Evolutionary conservation across 2,329 filamentous ascomycete genomes (phyloP), one percentile per base, ranked within the genome.

Genomic region (Rasamsonia emersonii): DNA sequence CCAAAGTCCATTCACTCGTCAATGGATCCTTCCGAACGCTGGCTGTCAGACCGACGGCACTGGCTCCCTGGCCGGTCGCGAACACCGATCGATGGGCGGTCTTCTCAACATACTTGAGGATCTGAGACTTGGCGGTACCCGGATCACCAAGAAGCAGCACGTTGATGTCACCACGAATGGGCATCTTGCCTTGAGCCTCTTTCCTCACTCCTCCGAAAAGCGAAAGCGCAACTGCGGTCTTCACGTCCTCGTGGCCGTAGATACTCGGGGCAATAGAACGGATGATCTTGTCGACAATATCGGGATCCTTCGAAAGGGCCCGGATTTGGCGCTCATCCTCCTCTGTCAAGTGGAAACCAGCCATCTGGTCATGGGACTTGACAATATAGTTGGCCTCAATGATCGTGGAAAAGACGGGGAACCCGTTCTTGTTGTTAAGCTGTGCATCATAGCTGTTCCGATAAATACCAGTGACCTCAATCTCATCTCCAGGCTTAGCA

Each of bases 371-470:
- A 54, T 98, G 91, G 0, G 89, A 81, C 61, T 98, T 98, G 61
- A 96, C 80, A 4, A 96, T 78, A 46, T 98, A 88, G 61, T 98
- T 98, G 16, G 93, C 93, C 60, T 98, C 91, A 4, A 98, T 73
- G 37, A 98, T 91, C 0, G 91, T 98, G 4, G 91, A 89, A 59
- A 98, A 98, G 20, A 98, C 91, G 0, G 91, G 91, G 64, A 98
- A 96, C 4, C 91, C 91, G 53, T 96, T 98, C 53, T 91, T 89
- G 66, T 95, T 96, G 65, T 98, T 98, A 33, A 98, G 73, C 47
- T 93, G 86, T 3, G 91, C 88, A 56, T 96, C 89, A 53, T 95
- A 98, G 64, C 93, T 96, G 68, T 98, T 98, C 48, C 86, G 81
- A 64, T 98, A 98, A 46, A 94, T 84, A 42, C 91, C 91, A 5